Conservation (phyloP, 371 early-diverging fungal species). For the Pancytospora philotis region DNA sequence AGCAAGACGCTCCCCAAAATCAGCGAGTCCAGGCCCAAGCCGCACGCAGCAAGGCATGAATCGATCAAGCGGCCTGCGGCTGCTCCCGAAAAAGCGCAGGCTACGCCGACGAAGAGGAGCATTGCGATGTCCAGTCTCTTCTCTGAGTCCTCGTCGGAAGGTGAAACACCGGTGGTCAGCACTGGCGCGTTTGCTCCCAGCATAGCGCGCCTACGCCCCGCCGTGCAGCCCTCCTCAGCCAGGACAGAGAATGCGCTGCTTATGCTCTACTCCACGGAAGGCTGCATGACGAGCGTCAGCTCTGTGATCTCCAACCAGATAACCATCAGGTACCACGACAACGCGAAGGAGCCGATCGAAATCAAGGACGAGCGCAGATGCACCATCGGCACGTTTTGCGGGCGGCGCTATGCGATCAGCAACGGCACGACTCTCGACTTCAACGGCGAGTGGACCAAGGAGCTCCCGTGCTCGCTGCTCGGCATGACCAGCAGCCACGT, state of each 20-base stretch:
- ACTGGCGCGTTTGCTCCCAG: no score
- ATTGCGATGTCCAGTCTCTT: no score
- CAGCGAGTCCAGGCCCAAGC: not conserved
- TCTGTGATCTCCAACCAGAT: not conserved
- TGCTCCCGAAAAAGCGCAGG: no score
- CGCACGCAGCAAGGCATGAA: no score
- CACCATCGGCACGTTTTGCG: slow-evolving; percentile 6
- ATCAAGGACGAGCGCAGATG: not conserved
- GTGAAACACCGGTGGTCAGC: no score
- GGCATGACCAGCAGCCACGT: not conserved
- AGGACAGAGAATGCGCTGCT: not conserved
- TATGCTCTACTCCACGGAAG: slow-evolving; percentile 4
- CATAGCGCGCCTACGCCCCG: no score
- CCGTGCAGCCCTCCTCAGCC: no score
- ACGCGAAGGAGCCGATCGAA: not conserved
- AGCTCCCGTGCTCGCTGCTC: not conserved
- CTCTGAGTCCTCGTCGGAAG: no score
- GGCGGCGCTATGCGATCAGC: slow-evolving; percentile 2
- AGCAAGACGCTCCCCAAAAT: not conserved
- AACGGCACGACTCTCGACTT: not conserved
- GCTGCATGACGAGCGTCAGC: slow-evolving; percentile 5
- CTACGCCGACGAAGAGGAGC: no score
- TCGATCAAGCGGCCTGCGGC: no score
- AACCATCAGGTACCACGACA: slow-evolving; percentile 18
- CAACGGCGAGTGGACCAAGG: slow-evolving; percentile 2